Conservation (phyloP, 257 asterid species). For the Cinchona pubescens region DNA sequence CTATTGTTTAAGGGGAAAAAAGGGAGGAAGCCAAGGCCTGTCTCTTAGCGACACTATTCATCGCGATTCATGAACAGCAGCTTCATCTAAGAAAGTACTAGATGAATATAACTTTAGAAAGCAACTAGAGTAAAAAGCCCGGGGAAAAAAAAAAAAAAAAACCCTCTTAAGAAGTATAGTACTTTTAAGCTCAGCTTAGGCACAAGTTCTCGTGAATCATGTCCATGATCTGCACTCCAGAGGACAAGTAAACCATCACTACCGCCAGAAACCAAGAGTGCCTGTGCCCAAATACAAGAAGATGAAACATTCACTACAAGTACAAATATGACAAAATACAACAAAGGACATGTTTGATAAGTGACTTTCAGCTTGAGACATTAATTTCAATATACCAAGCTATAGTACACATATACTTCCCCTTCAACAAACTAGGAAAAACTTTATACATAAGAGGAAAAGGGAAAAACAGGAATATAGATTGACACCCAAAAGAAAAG, state of each 20-base stretch:
- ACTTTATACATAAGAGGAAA: not conserved
- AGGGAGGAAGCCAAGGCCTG: not conserved
- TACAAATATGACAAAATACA: conserved; percentile 6
- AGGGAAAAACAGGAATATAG: not conserved
- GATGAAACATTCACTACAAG: conserved; percentile 10
- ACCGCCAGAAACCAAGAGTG: conserved; percentile 97
- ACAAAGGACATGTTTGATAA: not conserved
- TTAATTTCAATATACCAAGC: not conserved
- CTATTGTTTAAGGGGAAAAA: not conserved
- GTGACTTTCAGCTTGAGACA: not conserved
- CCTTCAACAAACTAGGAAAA: not conserved
- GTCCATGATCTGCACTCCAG: conserved; percentile 96
- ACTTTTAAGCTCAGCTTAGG: conserved; percentile 94
- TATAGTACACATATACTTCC: conserved; percentile 2
- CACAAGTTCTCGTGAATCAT: conserved; percentile 94
- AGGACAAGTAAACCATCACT: conserved; percentile 92
- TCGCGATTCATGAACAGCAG: not conserved
- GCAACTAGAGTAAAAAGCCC: not conserved
- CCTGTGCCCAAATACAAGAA: conserved; percentile 45
- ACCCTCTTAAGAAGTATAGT: conserved; percentile 22
- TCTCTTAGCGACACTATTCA: not conserved
- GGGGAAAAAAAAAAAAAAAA: conserved; percentile 1
- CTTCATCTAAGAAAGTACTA: not conserved
- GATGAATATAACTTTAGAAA: not conserved
- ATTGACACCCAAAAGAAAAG: not conserved